Conservation (phyloP, 805 yeast genomes). For the Ogataea glucozyma region DNA sequence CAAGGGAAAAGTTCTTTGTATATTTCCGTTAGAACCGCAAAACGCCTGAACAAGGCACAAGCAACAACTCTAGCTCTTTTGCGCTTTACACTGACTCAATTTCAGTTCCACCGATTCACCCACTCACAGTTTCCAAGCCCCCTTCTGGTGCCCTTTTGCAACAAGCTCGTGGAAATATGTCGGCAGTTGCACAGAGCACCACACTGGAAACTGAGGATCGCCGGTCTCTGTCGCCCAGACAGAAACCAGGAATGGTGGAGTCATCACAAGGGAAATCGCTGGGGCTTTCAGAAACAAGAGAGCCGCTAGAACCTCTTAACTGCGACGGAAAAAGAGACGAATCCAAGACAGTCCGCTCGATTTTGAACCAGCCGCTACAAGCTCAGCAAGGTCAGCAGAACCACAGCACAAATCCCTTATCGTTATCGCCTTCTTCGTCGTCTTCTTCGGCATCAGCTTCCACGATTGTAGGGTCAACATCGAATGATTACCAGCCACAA, state of each 20-base stretch:
- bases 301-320: too few species aligned
- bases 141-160: not conserved
- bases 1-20: too few species aligned
- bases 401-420: not conserved
- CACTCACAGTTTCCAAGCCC: not conserved
- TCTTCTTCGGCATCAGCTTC: conserved; percentile 1
- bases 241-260: not conserved
- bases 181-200: not conserved
- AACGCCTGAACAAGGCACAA: too few species aligned
- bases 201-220: not conserved
- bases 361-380: not conserved
- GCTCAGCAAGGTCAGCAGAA: not conserved
- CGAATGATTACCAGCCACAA: too few species aligned
- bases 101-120: not conserved
- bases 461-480: not conserved
- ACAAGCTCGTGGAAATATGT: too few species aligned
- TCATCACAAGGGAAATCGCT: too few species aligned
- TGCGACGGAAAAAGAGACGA: too few species aligned
- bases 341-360: not conserved
- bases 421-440: not conserved
- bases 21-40: too few species aligned
- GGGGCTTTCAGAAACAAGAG: too few species aligned
- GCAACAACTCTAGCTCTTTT: too few species aligned
- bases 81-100: not conserved
- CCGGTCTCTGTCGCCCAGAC: conserved; percentile 2